Conservation (phyloP, 2,329 filamentous ascomycete species). For the Aspergillus cejpii region DNA sequence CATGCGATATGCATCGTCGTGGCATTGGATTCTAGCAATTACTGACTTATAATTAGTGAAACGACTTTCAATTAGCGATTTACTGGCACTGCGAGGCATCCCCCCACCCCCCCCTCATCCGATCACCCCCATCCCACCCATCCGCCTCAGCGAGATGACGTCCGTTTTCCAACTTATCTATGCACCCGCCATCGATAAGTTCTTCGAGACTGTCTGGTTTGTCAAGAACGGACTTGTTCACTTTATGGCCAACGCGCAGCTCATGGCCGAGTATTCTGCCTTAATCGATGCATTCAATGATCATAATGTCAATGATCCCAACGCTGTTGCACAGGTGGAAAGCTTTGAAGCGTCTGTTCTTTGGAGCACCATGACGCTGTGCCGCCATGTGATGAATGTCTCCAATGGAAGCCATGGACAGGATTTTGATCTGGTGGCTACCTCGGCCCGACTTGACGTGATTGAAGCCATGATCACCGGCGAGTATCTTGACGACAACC, state of each 20-base stretch:
- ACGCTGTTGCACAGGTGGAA: slow-evolving; percentile 36
- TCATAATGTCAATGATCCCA: slow-evolving; percentile 33
- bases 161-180: slow-evolving; percentile 70
- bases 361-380: slow-evolving; percentile 53
- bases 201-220: slow-evolving; percentile 83
- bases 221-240: slow-evolving; percentile 48
- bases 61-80: slow-evolving; percentile 66
- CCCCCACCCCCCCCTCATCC: slow-evolving; percentile 52
- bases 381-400: slow-evolving; percentile 38
- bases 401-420: slow-evolving; percentile 34
- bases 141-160: slow-evolving; percentile 59
- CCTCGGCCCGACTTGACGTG: slow-evolving; percentile 64
- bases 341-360: slow-evolving; percentile 55
- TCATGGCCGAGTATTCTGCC: slow-evolving; percentile 61
- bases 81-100: slow-evolving; percentile 58
- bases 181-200: slow-evolving; percentile 63
- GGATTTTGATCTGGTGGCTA: slow-evolving; percentile 57
- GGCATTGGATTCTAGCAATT: not conserved
- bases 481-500: slow-evolving; percentile 53
- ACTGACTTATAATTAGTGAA: slow-evolving; percentile 44
- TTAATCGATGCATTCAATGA: slow-evolving; percentile 51
- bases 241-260: slow-evolving; percentile 49
- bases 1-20: not conserved
- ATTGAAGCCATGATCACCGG: slow-evolving; percentile 72
- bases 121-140: slow-evolving; percentile 41